phyloP scores from a whole-genome alignment of 1,284 basidiomycete genomes.

The Sparassis latifolia region DNA sequence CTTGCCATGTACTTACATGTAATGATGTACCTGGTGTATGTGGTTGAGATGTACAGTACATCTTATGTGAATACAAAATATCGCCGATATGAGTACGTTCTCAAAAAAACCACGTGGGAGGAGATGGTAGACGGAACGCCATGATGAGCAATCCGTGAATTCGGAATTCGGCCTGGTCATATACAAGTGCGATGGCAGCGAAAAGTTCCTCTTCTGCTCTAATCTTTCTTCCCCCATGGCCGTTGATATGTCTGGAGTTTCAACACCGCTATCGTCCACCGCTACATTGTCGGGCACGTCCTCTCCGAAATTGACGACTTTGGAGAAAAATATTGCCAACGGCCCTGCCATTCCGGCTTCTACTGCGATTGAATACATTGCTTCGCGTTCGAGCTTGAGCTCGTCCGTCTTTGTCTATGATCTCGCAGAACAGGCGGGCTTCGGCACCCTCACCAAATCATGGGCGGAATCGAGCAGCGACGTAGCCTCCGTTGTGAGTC shows the following conservation, averaged over 20 bases:
- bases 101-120: no score
- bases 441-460: constrained; percentile 63
- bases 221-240: constrained; percentile 16
- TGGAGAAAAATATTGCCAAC: constrained; percentile 18
- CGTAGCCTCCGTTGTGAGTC: constrained; percentile 52
- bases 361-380: constrained; percentile 58
- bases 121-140: no score
- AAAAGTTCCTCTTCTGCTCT: not conserved
- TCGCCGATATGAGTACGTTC: no score
- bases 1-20: no score
- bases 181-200: no score
- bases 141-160: no score
- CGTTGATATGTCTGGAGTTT: constrained; percentile 17
- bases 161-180: no score
- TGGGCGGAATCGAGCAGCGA: constrained; percentile 37
- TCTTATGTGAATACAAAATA: no score
- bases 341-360: constrained; percentile 41
- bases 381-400: constrained; percentile 46
- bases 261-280: constrained; percentile 26
- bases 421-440: constrained; percentile 72
- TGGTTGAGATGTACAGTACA: no score
- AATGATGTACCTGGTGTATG: no score
- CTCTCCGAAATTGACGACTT: constrained; percentile 20
- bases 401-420: constrained; percentile 77
- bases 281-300: constrained; percentile 27